Evolutionary conservation across 2,329 filamentous ascomycete genomes (phyloP), one percentile per base, ranked within the genome.

Genomic region (Arthrobotrys sphaeroides): DNA sequence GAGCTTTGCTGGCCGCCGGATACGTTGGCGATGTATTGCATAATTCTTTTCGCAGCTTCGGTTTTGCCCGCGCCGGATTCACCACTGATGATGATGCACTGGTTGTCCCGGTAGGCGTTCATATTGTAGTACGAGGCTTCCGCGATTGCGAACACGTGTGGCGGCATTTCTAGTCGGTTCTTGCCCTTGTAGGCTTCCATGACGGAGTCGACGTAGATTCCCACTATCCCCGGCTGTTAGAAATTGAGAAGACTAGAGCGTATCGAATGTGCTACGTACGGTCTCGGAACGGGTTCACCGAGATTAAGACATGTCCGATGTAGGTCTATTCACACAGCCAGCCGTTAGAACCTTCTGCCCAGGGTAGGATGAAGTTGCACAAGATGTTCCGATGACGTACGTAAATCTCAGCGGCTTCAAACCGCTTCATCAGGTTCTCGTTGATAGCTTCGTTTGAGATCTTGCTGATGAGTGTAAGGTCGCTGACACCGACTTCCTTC

Each of bases 381-480:
- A 79, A 28, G 24, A 42, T 33, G 26, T 18, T 28, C 7, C 10
- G 66, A 47, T 53, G 73, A 84, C 86, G 82, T 84, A 90, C 88
- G 85, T 99, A 99, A 83, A 99, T 99, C 84, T 99, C 94, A 83
- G 88, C 90, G 86, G 94, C 94, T 82, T 98, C 93, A 84, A 99
- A 99, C 77, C 95, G 90, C 86, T 98, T 96, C 87, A 97, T 97
- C 83, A 99, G 83, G 83, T 99, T 99, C 70, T 98, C 95, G 85
- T 99, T 99, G 86, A 99, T 99, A 77, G 94, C 94, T 83, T 99
- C 95, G 83, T 99, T 98, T 79, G 94, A 97, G 78, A 99, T 96
- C 84, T 98, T 98, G 86, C 94, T 97, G 82, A 99, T 91, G 80
- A 99, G 86, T 2, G 95, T 99, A 82, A 99, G 87, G 86, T 99